A percentile compares a stretch with the other conserved stretches of the same genome.
phyloP scores from a whole-genome alignment of 352 stramenopile genomes.

The Phytophthora pisi region DNA sequence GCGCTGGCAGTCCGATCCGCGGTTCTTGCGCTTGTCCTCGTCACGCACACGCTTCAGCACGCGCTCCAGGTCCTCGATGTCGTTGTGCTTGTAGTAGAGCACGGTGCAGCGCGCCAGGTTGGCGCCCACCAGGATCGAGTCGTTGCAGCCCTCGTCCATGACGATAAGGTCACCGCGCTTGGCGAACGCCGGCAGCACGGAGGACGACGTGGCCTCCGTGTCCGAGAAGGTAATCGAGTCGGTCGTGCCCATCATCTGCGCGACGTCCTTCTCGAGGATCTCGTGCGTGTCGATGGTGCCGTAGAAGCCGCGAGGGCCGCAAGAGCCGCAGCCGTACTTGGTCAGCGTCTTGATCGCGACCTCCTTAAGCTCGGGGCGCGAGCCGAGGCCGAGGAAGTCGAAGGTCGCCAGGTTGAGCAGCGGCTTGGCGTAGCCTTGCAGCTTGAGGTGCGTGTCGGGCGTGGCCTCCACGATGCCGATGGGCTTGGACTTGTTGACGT shows the following conservation, averaged over 20 bases:
- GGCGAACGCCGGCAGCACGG: slow-evolving; percentile 96
- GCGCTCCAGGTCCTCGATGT: slow-evolving; percentile 95
- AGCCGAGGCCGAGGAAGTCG: slow-evolving; percentile 96
- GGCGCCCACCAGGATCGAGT: slow-evolving; percentile 94
- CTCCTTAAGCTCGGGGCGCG: slow-evolving; percentile 85
- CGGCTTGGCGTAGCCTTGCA: slow-evolving; percentile 65
- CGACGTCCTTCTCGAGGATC: slow-evolving; percentile 92
- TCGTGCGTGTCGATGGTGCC: slow-evolving; percentile 95
- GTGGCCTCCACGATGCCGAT: slow-evolving; percentile 83
- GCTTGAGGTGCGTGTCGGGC: slow-evolving; percentile 81
- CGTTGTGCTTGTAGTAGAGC: slow-evolving; percentile 98
- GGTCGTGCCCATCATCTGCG: slow-evolving; percentile 92
- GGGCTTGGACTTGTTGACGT: slow-evolving; percentile 46
- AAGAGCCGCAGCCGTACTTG: slow-evolving; percentile 98
- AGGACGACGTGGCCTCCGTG: slow-evolving; percentile 93
- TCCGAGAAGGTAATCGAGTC: slow-evolving; percentile 98
- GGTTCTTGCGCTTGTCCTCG: slow-evolving; percentile 89
- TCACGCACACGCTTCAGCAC: slow-evolving; percentile 89
- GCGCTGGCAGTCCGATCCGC: slow-evolving; percentile 86
- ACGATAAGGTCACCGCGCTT: slow-evolving; percentile 97
- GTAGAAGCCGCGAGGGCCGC: slow-evolving; percentile 98
- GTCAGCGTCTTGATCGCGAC: slow-evolving; percentile 90
- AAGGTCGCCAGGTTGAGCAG: slow-evolving; percentile 97
- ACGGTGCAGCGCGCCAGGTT: slow-evolving; percentile 94
- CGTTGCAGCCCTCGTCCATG: slow-evolving; percentile 96